Evolutionary conservation across 2,329 filamentous ascomycete genomes (phyloP).

Genomic region (Ascochyta koolunga): DNA sequence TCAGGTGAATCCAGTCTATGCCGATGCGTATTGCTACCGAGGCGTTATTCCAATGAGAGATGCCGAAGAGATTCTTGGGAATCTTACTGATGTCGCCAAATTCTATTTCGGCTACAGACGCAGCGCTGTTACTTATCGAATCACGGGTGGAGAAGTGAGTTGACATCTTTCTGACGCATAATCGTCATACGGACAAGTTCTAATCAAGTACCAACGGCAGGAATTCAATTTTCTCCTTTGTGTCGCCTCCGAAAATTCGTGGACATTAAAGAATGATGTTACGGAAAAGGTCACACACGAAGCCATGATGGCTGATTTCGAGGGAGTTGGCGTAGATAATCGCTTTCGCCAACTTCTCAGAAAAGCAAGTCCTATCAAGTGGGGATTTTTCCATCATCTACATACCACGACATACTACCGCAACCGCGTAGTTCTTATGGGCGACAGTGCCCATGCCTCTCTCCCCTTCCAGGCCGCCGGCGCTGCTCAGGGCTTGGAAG

Average conservation of each 20-base stretch:
- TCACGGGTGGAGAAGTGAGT: conserved; percentile 24
- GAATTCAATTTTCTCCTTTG: conserved; percentile 13
- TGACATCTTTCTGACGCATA: conserved; percentile 7
- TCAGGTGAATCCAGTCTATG: conserved; percentile 31
- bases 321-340: conserved; percentile 13
- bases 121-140: conserved; percentile 33
- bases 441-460: conserved; percentile 37
- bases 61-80: conserved; percentile 47
- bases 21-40: conserved; percentile 36
- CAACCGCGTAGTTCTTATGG: conserved; percentile 29
- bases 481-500: conserved; percentile 39
- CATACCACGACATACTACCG: conserved; percentile 32
- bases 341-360: conserved; percentile 22
- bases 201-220: background rate
- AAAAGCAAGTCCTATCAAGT: conserved; percentile 28
- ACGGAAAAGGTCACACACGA: conserved; percentile 25
- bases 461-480: conserved; percentile 36
- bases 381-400: conserved; percentile 35
- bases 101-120: conserved; percentile 33
- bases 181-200: background rate
- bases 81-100: conserved; percentile 37
- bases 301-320: conserved; percentile 34
- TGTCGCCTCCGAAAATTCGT: background rate
- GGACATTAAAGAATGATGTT: conserved; percentile 5
- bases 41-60: conserved; percentile 43